Percentiles rank a stretch among this genome's conserved stretches.
Conservation (phyloP, 1,284 basidiomycete genomes). For the Phaffia rhodozyma region DNA sequence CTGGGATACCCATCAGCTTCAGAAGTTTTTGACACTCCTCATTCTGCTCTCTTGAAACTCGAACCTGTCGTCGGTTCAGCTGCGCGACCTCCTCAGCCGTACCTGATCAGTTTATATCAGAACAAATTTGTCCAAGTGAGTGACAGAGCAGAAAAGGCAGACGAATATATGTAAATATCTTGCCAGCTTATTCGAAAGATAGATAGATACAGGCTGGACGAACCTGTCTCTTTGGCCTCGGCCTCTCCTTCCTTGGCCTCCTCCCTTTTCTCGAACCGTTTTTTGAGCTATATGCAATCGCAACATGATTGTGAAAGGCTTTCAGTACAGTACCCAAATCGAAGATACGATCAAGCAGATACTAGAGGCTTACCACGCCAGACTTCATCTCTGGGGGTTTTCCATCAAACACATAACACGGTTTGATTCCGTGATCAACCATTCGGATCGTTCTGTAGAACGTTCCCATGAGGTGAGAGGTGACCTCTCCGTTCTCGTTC, state of each 20-base stretch:
- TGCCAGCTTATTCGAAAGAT: not conserved
- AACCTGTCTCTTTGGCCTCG: conserved; percentile 88
- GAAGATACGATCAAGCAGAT: not conserved
- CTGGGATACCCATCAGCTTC: conserved; percentile 92
- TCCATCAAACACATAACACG: conserved; percentile 96
- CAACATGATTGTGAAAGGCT: too few relatives aligned
- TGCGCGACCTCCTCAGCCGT: conserved; percentile 87
- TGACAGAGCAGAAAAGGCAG: not conserved
- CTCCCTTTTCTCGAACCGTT: conserved; percentile 80
- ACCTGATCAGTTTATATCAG: conserved; percentile 33
- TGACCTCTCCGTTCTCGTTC: conserved; percentile 92
- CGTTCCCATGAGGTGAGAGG: conserved; percentile 94
- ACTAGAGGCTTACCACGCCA: conserved; percentile 60
- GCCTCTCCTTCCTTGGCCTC: conserved; percentile 90
- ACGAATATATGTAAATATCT: not conserved
- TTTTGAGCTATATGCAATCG: conserved; percentile 52
- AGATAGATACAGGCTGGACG: conserved; percentile 18
- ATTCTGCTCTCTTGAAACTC: conserved; percentile 91
- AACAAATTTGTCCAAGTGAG: not conserved
- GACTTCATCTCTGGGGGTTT: conserved; percentile 96
- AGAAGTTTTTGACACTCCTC: conserved; percentile 85
- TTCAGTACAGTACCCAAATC: not conserved
- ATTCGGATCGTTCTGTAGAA: conserved; percentile 96
- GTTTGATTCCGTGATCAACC: conserved; percentile 98
- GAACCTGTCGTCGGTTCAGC: conserved; percentile 80